Evolutionary conservation across 805 yeast species (phyloP).

Genomic region (Kuraishia molischiana): DNA sequence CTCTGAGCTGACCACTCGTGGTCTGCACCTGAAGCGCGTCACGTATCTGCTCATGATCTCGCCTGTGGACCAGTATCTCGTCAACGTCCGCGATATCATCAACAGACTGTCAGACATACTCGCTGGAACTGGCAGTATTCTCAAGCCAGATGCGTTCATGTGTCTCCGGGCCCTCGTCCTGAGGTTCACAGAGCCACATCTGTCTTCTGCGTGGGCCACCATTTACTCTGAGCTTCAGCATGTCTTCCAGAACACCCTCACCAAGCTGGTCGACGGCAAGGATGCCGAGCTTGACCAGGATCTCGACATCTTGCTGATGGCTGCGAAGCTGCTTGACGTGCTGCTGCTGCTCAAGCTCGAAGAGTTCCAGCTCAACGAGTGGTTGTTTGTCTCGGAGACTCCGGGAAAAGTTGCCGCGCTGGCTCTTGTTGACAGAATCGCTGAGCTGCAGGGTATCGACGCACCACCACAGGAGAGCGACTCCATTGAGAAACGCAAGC

Average conservation of each 20-base stretch:
- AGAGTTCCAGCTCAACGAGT: conserved; percentile 68
- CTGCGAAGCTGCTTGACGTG: conserved; percentile 73
- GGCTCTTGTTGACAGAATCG: conserved; percentile 23
- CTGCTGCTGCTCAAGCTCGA: conserved; percentile 60
- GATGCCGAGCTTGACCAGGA: conserved; percentile 24
- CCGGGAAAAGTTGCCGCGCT: conserved; percentile 20
- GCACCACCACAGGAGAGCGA: background rate
- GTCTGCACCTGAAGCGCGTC: conserved; percentile 45
- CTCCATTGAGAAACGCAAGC: conserved; percentile 13
- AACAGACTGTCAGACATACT: conserved; percentile 20
- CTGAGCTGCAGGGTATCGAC: conserved; percentile 16
- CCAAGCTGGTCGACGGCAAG: conserved; percentile 3
- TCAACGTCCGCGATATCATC: conserved; percentile 34
- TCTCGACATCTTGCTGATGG: conserved; percentile 36
- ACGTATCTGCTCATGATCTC: conserved; percentile 54
- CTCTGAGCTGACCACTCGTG: conserved; percentile 17
- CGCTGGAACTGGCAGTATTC: conserved; percentile 18
- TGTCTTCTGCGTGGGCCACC: conserved; percentile 61
- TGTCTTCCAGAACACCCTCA: conserved; percentile 30
- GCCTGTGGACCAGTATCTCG: conserved; percentile 48
- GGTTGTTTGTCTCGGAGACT: conserved; percentile 74
- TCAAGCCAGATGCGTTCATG: conserved; percentile 36
- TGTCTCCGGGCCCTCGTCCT: conserved; percentile 58
- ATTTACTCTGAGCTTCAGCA: conserved; percentile 52
- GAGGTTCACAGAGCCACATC: conserved; percentile 51